phyloP scores from a whole-genome alignment of 163 green algal species.

The Scenedesmus sp. region DNA sequence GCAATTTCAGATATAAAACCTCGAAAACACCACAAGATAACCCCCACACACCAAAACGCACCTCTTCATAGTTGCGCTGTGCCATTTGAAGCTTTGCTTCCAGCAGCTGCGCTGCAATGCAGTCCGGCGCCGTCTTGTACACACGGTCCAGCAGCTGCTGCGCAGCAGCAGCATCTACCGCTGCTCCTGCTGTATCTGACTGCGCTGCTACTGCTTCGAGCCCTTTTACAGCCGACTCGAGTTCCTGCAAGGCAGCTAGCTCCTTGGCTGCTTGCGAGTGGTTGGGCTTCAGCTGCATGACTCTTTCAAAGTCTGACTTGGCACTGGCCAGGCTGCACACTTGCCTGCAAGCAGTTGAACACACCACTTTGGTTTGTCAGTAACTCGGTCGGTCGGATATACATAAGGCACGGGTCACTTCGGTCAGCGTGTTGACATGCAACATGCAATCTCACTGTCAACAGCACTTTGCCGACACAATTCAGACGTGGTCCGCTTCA shows the following conservation, averaged over 20 bases:
- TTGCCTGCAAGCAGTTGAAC: slow-evolving; percentile 37
- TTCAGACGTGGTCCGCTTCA: too few species aligned
- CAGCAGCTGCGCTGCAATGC: slow-evolving; percentile 40
- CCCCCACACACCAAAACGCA: background rate
- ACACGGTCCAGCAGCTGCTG: slow-evolving; percentile 3
- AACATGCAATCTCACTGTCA: too few species aligned
- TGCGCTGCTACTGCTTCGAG: slow-evolving; percentile 10
- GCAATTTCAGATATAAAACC: background rate
- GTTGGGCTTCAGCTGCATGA: slow-evolving; percentile 65
- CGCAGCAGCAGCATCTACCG: background rate
- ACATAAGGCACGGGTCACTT: too few species aligned
- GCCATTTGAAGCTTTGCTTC: slow-evolving; percentile 46
- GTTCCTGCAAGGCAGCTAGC: slow-evolving; percentile 21
- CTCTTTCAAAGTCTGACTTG: slow-evolving; percentile 62
- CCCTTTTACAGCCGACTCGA: background rate
- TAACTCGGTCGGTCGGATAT: too few species aligned
- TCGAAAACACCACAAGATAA: background rate
- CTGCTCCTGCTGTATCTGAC: background rate
- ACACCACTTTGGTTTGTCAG: too few species aligned
- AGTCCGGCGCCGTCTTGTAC: slow-evolving; percentile 34
- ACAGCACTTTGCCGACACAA: too few species aligned
- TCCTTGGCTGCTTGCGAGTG: slow-evolving; percentile 55
- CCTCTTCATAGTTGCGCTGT: slow-evolving; percentile 56
- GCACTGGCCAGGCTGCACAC: slow-evolving; percentile 64
- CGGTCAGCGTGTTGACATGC: too few species aligned